Base-by-base conservation (phyloP, 352 stramenopile genomes). In the Pythium graminicola region DNA sequence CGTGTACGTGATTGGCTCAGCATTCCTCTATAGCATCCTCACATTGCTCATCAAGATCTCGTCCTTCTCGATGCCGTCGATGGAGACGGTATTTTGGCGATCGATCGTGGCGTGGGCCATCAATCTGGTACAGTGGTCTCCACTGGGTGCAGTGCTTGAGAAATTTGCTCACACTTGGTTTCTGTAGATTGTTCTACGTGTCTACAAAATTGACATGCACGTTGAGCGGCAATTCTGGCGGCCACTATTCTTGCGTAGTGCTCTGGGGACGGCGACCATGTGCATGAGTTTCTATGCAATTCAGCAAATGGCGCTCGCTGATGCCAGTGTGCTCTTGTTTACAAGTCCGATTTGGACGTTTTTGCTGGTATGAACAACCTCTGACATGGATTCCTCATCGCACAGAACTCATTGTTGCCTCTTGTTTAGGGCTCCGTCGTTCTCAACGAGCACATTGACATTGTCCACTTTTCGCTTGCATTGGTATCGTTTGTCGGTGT, bases 1-100 rank as follows among this genome's bases (percentile, higher is more conserved):
- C 35, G 53, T 70, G 11, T 47, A 85, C 24, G 75, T 86, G 13
- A 65, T 65, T 9, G 62, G 59, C 6, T 85, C 78, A 26, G 74
- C 76, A 11, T 65, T 87, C 48, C 65, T 76, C 32, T 72, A 72
- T 51, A 87, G 76, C 35, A 65, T 81, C 48, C 73, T 86, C 47
- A 69, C 73, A 17, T 69, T 64, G 13, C 63, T 85, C 17, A 65
- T 81, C 61, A 84, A 86, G 54, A 73, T 72, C 29, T 64, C 64
- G 35, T 61, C 65, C 9, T 62, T 69, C 31, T 69, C 67, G n/a
- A 64, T 89, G 53, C 61, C 73, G 29, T 66, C 69, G 13, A 77
- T 85, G 54, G 76, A 89, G 53, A 75, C 62, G 17, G 60, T 87
- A 39, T 89, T 86, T 52, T 89, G 76, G 76, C 73, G 72, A 11